These are phyloP conservation scores for Ophiostoma populinum DNA, from an alignment of 2,329 filamentous ascomycete genomes.

Conservation along the genomic window DNA sequence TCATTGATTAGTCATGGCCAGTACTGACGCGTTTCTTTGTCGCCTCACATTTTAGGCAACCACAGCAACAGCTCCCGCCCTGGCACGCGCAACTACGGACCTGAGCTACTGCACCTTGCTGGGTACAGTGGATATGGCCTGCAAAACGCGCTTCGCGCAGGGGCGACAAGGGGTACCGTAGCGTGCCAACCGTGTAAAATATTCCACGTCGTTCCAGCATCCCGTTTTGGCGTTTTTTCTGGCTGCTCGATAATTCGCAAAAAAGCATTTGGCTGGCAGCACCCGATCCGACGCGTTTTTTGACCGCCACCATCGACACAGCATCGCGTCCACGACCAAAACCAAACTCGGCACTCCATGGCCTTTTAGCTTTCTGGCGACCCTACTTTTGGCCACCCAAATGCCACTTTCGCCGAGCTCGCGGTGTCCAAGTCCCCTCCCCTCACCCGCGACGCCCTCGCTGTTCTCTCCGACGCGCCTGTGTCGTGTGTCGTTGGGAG, in stretches of 20 bases:
- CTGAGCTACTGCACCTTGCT: no score
- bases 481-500: no score
- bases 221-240: slow-evolving; percentile 19
- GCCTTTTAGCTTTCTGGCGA: slow-evolving; percentile 33
- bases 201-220: no score
- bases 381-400: slow-evolving; percentile 35
- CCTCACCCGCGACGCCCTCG: slow-evolving; percentile 26
- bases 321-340: slow-evolving; percentile 38
- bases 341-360: slow-evolving; percentile 26
- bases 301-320: slow-evolving; percentile 27
- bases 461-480: no score
- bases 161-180: no score
- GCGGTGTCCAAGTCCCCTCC: no score
- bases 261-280: slow-evolving; percentile 39
- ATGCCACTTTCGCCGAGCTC: slow-evolving; percentile 40
- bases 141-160: no score
- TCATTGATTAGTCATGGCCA: slow-evolving; percentile 1
- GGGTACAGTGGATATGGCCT: no score
- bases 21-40: neutral
- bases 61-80: no score
- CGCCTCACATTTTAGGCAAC: slow-evolving; percentile 5
- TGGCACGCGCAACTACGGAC: no score
- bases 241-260: no score
- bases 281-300: slow-evolving; percentile 24
- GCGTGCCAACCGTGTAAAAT: no score